Conservation (phyloP, 2,329 filamentous ascomycete species). For the Nannizziopsis arthrosporioides region DNA sequence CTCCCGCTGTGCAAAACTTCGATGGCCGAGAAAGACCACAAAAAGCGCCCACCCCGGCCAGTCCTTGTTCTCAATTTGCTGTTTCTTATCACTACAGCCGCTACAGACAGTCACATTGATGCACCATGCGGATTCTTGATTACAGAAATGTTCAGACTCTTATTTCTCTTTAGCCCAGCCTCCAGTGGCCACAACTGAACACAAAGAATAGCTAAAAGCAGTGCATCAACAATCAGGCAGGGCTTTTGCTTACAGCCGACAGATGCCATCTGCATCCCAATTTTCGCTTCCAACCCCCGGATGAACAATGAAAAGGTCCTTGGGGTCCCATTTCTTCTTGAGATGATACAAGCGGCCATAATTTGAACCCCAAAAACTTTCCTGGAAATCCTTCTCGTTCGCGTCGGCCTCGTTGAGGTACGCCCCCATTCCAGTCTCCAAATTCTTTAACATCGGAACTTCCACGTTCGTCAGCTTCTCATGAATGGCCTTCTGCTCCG, state of each 20-base stretch:
- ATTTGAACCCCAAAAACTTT: constrained; percentile 34
- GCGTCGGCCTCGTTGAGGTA: constrained; percentile 33
- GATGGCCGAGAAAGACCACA: no score
- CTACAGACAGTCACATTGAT: no score
- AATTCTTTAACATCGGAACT: constrained; percentile 28
- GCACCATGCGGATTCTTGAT: no score
- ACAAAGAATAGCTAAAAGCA: no score
- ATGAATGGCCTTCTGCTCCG: constrained; percentile 9
- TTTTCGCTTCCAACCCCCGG: constrained; percentile 32
- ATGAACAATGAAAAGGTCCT: constrained; percentile 37
- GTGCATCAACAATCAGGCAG: no score
- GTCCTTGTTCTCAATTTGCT: no score
- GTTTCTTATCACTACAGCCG: no score
- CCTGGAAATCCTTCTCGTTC: constrained; percentile 31
- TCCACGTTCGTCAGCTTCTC: constrained; percentile 25
- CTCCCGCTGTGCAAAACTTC: no score
- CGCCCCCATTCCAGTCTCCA: constrained; percentile 28
- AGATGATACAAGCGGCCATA: constrained; percentile 27
- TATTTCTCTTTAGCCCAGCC: no score
- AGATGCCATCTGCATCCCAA: constrained; percentile 11
- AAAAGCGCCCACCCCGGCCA: no score
- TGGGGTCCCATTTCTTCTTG: constrained; percentile 35
- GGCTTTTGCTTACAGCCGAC: neutral
- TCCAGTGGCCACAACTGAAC: no score
- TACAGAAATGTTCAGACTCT: no score